Conservation (phyloP, 2,329 filamentous ascomycete genomes). For the Fusarium tricinctum region DNA sequence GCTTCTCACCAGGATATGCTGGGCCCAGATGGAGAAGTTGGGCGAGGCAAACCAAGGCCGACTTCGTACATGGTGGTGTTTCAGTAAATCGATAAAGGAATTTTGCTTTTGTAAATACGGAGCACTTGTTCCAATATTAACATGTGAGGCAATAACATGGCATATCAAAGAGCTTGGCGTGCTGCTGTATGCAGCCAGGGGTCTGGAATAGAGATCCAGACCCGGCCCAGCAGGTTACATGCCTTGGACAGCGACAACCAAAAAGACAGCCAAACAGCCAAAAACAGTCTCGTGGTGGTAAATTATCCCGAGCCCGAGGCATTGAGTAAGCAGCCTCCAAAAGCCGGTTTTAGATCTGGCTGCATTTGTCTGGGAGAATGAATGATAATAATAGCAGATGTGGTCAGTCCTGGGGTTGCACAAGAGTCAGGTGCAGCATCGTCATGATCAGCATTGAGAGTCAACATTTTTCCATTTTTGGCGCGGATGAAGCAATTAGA, state of each 20-base stretch:
- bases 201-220: constrained; percentile 42
- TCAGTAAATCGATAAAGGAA: constrained; percentile 19
- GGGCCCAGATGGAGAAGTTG: constrained; percentile 15
- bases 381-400: constrained; percentile 12
- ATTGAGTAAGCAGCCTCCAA: constrained; percentile 27
- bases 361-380: constrained; percentile 12
- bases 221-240: constrained; percentile 26
- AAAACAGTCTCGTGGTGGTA: constrained; percentile 9
- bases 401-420: constrained; percentile 17
- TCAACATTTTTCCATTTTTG: constrained; percentile 39
- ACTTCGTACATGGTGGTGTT: constrained; percentile 7
- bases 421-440: constrained; percentile 29
- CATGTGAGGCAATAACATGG: constrained; percentile 16
- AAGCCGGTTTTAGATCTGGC: constrained; percentile 41
- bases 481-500: constrained; percentile 20
- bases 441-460: constrained; percentile 38
- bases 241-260: background rate
- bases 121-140: constrained; percentile 22
- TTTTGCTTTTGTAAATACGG: constrained; percentile 19
- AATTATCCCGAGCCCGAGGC: constrained; percentile 1
- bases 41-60: constrained; percentile 23
- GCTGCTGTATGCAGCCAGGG: constrained; percentile 35
- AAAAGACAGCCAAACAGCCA: background rate
- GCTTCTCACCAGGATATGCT: constrained; percentile 26
- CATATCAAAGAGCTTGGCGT: constrained; percentile 33